These are phyloP conservation scores for Phytophthora lateralis DNA, from an alignment of 352 stramenopile genomes.

Conservation along the genomic window DNA sequence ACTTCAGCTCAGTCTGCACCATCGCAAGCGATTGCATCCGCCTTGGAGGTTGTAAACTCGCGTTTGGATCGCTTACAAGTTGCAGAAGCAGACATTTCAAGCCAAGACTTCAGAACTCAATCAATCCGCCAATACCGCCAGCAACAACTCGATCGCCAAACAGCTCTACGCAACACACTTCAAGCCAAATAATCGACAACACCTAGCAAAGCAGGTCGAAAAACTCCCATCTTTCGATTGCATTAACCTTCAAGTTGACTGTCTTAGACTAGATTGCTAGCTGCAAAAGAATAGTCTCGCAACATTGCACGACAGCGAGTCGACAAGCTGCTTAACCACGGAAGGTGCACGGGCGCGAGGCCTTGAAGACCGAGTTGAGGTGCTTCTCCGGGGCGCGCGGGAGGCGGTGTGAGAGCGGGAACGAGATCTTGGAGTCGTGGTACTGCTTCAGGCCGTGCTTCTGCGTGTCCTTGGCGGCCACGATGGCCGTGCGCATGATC, in stretches of 20 bases:
- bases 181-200: not conserved
- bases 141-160: constrained; percentile 32
- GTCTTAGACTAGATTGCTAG: constrained; percentile 1
- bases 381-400: constrained; percentile 94
- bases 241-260: constrained; percentile 30
- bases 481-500: constrained; percentile 98
- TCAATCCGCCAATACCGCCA: constrained; percentile 28
- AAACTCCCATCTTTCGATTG: constrained; percentile 54
- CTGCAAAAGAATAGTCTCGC: not conserved
- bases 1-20: not conserved
- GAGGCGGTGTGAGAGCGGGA: constrained; percentile 98
- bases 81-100: not conserved
- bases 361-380: constrained; percentile 96
- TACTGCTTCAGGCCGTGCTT: constrained; percentile 97
- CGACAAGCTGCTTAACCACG: constrained; percentile 91
- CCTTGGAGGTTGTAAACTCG: constrained; percentile 11
- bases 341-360: constrained; percentile 96
- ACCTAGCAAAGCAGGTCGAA: constrained; percentile 29
- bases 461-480: constrained; percentile 96
- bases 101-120: constrained; percentile 15
- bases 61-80: constrained; percentile 10
- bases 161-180: constrained; percentile 7
- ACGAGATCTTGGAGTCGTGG: constrained; percentile 97
- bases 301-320: constrained; percentile 3
- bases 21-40: constrained; percentile 13